Base-by-base conservation (phyloP, 2,329 filamentous ascomycete species). In the Calonectria hawksworthii region DNA sequence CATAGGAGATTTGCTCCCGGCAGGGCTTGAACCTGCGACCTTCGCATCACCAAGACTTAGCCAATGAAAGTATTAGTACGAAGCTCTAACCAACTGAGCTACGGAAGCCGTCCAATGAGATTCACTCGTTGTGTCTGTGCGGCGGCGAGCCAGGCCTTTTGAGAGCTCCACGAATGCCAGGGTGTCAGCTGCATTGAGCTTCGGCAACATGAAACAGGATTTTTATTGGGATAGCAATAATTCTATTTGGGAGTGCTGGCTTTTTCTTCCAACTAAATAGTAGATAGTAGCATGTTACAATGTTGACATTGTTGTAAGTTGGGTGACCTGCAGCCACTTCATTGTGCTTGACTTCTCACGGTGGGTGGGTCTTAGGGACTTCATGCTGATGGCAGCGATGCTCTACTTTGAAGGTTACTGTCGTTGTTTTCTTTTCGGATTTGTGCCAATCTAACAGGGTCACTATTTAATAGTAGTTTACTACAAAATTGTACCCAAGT, bases 61-160 rank as follows among this genome's bases (percentile, higher is more conserved):
- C 38, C 6, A 11, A 30, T 32, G 38, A 32, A 47, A 65, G 41
- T 65, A 65, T 65, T 65, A 65, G 61, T 65, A 65, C 61, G 61
- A 65, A 65, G 61, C 61, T 65, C 61, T 65, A 65, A 65, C 61
- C 61, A 65, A 65, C 61, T 65, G 61, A 65, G 61, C 61, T 65
- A 65, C 61, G 61, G 61, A 65, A 65, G 61, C 61, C 61, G 61
- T 47, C 61, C 61, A 65, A 50, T 65, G 56, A 63, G 34, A 63
- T 28, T 38, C 26, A 16, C 11, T 41, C 16, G 38, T 28, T 38
- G 56, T 41, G 34, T 26, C 23, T 26, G 56, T 23, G 34, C 56
- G 8, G 3, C 9, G 1, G 32, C 56, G 30, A 41, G 23, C 8
- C 34, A 21, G 21, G 9, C 23, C 2, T 41, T 63, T 63, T 63